Conservation (phyloP, 2,329 filamentous ascomycete genomes). For the Fusarium lateritium region DNA sequence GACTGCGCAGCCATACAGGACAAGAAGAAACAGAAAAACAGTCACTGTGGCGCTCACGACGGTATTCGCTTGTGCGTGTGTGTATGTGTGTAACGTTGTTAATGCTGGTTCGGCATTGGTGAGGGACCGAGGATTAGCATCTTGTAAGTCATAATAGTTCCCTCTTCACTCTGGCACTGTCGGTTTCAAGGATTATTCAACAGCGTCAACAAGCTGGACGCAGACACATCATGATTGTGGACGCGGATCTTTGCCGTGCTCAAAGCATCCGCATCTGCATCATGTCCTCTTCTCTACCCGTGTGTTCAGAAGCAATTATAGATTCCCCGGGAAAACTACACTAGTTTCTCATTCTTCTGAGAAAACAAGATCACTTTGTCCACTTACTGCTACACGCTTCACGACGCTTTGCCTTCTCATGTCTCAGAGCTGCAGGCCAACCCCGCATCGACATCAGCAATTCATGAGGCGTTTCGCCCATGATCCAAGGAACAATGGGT, state of each 20-base stretch:
- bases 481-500: constrained; percentile 10
- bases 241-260: constrained; percentile 28
- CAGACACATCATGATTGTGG: constrained; percentile 1
- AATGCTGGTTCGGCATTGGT: constrained; percentile 8
- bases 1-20: constrained; percentile 2
- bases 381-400: constrained; percentile 18
- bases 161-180: constrained; percentile 27
- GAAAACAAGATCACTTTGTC: constrained; percentile 15
- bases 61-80: constrained; percentile 20
- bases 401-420: constrained; percentile 20
- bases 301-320: constrained; percentile 52
- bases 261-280: constrained; percentile 19
- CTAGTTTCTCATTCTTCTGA: constrained; percentile 39
- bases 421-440: constrained; percentile 32
- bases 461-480: constrained; percentile 19
- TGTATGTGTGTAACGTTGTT: constrained; percentile 8
- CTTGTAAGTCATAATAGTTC: constrained; percentile 13
- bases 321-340: constrained; percentile 51
- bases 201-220: background rate
- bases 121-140: constrained; percentile 7
- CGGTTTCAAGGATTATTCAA: constrained; percentile 1
- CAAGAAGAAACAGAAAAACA: constrained; percentile 22
- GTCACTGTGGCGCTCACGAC: constrained; percentile 21
- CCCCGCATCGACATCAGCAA: constrained; percentile 41
- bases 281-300: constrained; percentile 29